Percentiles rank a stretch among this genome's conserved stretches.
These are phyloP conservation scores for Neurospora crassa DNA, from an alignment of 2,329 filamentous ascomycete species.

Conservation along the genomic window DNA sequence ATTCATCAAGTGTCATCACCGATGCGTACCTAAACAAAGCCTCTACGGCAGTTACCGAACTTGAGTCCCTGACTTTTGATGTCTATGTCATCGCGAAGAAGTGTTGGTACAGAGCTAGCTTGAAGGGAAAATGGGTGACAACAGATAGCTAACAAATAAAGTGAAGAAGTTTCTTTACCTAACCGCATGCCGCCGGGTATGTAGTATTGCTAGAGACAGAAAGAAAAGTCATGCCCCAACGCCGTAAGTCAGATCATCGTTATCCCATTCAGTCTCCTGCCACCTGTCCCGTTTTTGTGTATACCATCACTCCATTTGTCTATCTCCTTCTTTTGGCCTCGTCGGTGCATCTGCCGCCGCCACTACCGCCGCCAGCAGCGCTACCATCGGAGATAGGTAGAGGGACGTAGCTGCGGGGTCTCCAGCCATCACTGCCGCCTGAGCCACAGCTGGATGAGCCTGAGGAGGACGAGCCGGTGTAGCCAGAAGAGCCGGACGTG, in stretches of 20 bases:
- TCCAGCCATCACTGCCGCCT: neutral
- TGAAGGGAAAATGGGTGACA: neutral
- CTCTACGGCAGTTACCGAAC: neutral
- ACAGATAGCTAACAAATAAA: neutral
- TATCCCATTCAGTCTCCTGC: neutral
- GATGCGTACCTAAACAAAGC: neutral
- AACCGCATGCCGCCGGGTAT: neutral
- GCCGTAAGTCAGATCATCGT: neutral
- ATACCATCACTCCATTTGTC: neutral
- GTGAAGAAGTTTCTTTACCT: neutral
- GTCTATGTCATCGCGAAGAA: neutral
- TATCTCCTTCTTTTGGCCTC: neutral
- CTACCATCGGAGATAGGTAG: neutral
- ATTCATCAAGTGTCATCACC: neutral
- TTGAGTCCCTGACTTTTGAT: neutral
- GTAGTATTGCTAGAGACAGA: neutral
- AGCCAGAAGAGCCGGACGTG: neutral
- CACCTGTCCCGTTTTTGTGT: neutral
- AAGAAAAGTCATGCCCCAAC: neutral
- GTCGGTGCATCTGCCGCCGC: neutral
- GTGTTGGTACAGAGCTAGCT: neutral
- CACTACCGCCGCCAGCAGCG: neutral
- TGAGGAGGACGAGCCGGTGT: neutral
- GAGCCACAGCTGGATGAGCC: neutral
- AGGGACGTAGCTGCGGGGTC: slow-evolving; percentile 1